A percentile compares a stretch with the other conserved stretches of the same genome.
phyloP scores from a whole-genome alignment of 2,329 filamentous ascomycete species.

The Helotiales sp. region DNA sequence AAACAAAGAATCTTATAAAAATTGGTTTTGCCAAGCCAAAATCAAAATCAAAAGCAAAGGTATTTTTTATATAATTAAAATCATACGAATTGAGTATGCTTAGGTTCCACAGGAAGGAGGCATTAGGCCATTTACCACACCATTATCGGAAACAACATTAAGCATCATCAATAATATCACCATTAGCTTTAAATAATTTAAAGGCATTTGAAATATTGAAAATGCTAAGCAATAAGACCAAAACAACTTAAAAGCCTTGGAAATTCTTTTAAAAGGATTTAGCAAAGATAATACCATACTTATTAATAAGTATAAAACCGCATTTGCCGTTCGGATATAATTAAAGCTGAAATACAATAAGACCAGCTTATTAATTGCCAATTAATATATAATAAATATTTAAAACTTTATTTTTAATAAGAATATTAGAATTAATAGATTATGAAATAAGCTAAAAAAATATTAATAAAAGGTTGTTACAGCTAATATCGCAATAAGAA shows the following conservation, averaged over 20 bases:
- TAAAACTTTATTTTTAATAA: too few species aligned
- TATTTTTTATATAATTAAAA: not conserved
- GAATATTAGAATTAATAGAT: too few species aligned
- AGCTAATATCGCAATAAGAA: not conserved
- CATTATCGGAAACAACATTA: too few species aligned
- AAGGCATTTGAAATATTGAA: not conserved
- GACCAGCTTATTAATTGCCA: not conserved
- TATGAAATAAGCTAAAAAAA: not conserved
- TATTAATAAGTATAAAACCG: not conserved
- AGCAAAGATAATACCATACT: too few species aligned
- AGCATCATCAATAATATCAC: too few species aligned
- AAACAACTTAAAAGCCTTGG: not conserved
- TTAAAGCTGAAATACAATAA: not conserved
- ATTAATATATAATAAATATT: not conserved
- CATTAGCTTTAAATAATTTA: not conserved
- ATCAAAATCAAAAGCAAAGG: not conserved
- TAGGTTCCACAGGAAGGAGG: not conserved
- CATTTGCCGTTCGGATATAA: not conserved
- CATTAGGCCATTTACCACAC: not conserved
- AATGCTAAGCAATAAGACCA: not conserved
- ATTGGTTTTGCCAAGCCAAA: not conserved
- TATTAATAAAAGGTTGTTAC: not conserved
- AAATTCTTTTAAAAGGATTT: not conserved
- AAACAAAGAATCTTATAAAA: not conserved
- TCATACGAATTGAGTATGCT: not conserved